Conservation (phyloP, 140 eudicot genomes). For the Erigeron philadelphicus region DNA sequence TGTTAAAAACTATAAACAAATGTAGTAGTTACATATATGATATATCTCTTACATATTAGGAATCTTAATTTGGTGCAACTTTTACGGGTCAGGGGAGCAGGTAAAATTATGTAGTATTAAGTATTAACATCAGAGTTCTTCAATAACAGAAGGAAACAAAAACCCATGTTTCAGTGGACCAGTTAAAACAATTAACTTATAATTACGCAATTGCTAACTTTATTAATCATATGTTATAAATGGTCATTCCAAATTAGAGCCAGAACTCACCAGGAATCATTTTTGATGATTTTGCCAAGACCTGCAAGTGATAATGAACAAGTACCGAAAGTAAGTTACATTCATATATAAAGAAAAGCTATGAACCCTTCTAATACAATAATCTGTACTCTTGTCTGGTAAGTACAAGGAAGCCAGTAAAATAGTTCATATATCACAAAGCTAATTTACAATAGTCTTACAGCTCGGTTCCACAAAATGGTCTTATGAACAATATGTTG, state of each 20-base stretch:
- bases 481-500: too few relatives aligned
- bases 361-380: too few relatives aligned
- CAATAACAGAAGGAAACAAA: background rate
- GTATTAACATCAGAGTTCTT: conserved; percentile 5
- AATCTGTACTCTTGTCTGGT: too few relatives aligned
- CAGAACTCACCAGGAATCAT: conserved; percentile 85
- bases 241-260: background rate
- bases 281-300: conserved; percentile 94
- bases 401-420: too few relatives aligned
- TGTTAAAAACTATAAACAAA: background rate
- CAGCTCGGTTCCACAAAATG: too few relatives aligned
- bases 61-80: background rate
- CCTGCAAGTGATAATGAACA: conserved; percentile 45
- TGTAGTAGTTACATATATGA: background rate
- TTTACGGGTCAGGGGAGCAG: background rate
- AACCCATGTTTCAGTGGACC: background rate
- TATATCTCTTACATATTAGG: background rate
- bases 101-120: background rate
- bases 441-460: background rate
- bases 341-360: background rate
- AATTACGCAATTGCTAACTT: background rate
- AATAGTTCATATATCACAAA: background rate
- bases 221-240: conserved; percentile 2
- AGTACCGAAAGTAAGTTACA: background rate
- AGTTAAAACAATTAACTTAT: background rate